Evolutionary conservation across 2,329 filamentous ascomycete species (phyloP).

Genomic region (Magnaporthiopsis poae): DNA sequence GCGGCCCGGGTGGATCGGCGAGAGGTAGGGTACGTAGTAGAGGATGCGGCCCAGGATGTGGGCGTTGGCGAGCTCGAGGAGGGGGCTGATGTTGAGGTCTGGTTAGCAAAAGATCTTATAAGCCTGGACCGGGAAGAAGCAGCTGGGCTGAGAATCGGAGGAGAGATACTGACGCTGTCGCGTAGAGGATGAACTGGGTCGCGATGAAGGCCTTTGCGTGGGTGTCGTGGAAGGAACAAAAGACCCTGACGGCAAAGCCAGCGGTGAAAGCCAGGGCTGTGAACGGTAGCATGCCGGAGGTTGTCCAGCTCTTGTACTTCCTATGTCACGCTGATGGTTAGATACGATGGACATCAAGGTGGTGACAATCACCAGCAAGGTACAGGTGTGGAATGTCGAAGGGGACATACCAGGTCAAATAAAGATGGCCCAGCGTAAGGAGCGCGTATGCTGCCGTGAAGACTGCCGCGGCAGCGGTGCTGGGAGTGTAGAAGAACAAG

Average conservation of each 20-base stretch:
- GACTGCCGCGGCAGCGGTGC: slow-evolving; percentile 38
- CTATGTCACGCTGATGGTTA: slow-evolving; percentile 13
- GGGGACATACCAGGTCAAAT: slow-evolving; percentile 36
- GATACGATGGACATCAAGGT: neutral
- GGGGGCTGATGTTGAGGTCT: slow-evolving; percentile 30
- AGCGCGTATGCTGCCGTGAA: slow-evolving; percentile 32
- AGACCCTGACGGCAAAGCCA: slow-evolving; percentile 36
- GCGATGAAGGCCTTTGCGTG: slow-evolving; percentile 22
- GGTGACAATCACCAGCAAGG: no score
- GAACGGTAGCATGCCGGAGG: slow-evolving; percentile 29
- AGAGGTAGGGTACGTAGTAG: slow-evolving; percentile 50
- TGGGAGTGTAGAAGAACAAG: slow-evolving; percentile 37
- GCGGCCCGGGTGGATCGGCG: slow-evolving; percentile 38
- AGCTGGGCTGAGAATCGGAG: no score
- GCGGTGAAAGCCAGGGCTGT: slow-evolving; percentile 31
- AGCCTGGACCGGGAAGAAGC: no score
- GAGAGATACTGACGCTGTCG: slow-evolving; percentile 26
- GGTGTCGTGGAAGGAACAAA: slow-evolving; percentile 30
- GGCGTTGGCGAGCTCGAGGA: slow-evolving; percentile 55
- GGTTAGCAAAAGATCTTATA: neutral
- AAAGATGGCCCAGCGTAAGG: slow-evolving; percentile 29
- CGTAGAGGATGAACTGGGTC: slow-evolving; percentile 28
- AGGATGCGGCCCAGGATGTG: slow-evolving; percentile 51
- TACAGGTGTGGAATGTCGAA: neutral
- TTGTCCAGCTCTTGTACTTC: slow-evolving; percentile 31